phyloP scores from a whole-genome alignment of 2,329 filamentous ascomycete species.

The Stemphylium lycopersici region DNA sequence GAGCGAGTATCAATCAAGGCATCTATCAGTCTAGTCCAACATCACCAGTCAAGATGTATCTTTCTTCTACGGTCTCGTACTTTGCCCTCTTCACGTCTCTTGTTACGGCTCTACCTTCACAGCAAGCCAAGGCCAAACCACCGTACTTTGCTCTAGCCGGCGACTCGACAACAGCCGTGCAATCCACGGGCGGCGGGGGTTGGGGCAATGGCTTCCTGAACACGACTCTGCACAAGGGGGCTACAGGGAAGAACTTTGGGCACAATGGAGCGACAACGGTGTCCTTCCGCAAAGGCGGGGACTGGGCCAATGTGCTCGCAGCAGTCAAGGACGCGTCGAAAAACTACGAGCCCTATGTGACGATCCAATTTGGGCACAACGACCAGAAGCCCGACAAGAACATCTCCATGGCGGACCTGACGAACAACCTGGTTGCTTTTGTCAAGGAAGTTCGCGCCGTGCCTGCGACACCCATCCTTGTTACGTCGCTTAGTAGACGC shows the following conservation, averaged over 20 bases:
- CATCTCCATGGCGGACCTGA: constrained; percentile 56
- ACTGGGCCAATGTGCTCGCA: constrained; percentile 59
- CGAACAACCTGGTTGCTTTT: constrained; percentile 56
- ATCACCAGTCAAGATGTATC: constrained; percentile 3
- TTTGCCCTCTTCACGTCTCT: constrained; percentile 1
- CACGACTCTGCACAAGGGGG: constrained; percentile 53
- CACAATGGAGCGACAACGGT: constrained; percentile 61
- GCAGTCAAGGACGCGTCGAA: constrained; percentile 46
- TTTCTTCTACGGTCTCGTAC: neutral
- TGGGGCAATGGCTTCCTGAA: constrained; percentile 65
- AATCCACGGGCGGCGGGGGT: constrained; percentile 41
- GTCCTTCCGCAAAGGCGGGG: constrained; percentile 58
- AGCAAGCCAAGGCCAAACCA: constrained; percentile 9
- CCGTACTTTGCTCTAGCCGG: constrained; percentile 44
- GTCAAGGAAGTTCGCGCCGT: constrained; percentile 40
- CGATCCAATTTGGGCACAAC: constrained; percentile 67
- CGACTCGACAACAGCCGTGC: constrained; percentile 46
- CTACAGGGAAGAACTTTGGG: constrained; percentile 61
- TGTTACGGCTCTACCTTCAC: constrained; percentile 1
- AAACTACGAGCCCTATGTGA: constrained; percentile 57
- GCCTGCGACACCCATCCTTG: constrained; percentile 52
- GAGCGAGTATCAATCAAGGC: neutral
- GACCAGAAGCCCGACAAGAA: constrained; percentile 58
- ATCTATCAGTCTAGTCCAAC: neutral
- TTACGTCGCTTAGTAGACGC: constrained; percentile 62